phyloP scores from a whole-genome alignment of 805 yeast species.

The Candida tallmaniae region DNA sequence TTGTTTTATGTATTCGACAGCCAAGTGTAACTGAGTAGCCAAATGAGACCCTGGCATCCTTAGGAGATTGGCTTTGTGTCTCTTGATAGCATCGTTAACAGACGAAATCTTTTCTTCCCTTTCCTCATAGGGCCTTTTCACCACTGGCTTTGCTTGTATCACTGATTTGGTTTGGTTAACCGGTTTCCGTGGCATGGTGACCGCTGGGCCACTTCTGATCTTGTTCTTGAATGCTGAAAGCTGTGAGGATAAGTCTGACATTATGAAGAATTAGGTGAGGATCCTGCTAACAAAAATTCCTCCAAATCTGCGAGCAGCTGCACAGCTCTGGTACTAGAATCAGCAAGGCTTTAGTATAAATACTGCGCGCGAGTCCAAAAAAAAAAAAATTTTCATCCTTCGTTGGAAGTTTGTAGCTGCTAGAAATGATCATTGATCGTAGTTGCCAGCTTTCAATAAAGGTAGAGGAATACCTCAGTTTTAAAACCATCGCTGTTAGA shows the following conservation, averaged over 20 bases:
- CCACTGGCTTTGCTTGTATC: constrained; percentile 1
- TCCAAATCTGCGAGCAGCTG: too few relatives aligned
- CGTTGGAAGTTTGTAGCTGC: too few relatives aligned
- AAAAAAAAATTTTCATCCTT: too few relatives aligned
- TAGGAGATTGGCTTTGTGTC: constrained; percentile 23
- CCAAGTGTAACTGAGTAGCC: constrained; percentile 83
- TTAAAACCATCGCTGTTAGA: constrained; percentile 98
- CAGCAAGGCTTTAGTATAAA: too few relatives aligned
- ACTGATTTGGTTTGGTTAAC: constrained; percentile 7
- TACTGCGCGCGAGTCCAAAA: too few relatives aligned
- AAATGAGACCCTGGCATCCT: constrained; percentile 53
- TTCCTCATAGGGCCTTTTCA: constrained; percentile 4
- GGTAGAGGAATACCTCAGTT: constrained; percentile 48
- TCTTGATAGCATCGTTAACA: constrained; percentile 30
- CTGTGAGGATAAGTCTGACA: constrained; percentile 40
- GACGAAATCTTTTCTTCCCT: background rate
- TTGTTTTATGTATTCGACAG: constrained; percentile 81
- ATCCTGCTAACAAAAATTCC: too few relatives aligned
- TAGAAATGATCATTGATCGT: too few relatives aligned
- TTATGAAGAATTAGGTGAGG: constrained; percentile 6
- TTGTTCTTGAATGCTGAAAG: constrained; percentile 43
- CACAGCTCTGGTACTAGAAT: too few relatives aligned
- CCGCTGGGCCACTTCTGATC: constrained; percentile 42
- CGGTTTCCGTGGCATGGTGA: constrained; percentile 26
- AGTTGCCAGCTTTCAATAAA: too few relatives aligned